Evolutionary conservation across 495 filamentous ascomycete species (phyloP), one percentile per base, ranked within the genome.

Genomic region (Penicillium soppii): DNA sequence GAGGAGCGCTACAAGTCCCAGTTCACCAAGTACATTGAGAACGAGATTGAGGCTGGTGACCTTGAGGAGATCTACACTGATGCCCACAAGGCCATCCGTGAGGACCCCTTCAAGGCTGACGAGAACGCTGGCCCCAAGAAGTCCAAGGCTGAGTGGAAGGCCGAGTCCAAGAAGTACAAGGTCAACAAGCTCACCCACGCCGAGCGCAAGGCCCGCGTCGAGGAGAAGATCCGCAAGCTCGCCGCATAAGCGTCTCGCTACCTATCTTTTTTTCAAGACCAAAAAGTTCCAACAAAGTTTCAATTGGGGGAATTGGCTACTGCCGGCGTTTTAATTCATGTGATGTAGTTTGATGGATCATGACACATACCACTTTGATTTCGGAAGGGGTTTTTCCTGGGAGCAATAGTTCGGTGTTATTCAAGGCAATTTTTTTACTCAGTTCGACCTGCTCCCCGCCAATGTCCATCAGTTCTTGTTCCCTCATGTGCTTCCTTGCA

Each of bases 1-100:
- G 94, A 99, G 87, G 94, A 99, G 83, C 91, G 94, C 72, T 99
- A 90, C 87, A 92, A 91, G 83, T 84, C 83, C 62, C 94, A 97
- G 82, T 98, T 99, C 87, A 75, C 84, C 72, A 84, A 91, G 75
- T 99, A 99, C 82, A 86, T 95, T 58, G 94, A 97, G 68, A 88
- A 95, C 65, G 95, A 92, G 58, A 74, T 97, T 54, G 94, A 97
- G 78, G 92, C 94, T 48, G 95, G 96, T 69, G 90, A 90, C 57
- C 81, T 99, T 40, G 94, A 99, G 89, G 95, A 99, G 61, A 73
- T 97, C 67, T 99, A 97, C 82, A 65, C 77, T 42, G 90, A 97
- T 71, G 92, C 91, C 50, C 95, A 99, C 84, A 86, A 88, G 75
- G 85, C 87, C 69, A 99, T 99, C 82, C 92, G 94, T 61, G 95